phyloP scores from a whole-genome alignment of 192 early-diverging fungal genomes.

The Coemansia asiatica region DNA sequence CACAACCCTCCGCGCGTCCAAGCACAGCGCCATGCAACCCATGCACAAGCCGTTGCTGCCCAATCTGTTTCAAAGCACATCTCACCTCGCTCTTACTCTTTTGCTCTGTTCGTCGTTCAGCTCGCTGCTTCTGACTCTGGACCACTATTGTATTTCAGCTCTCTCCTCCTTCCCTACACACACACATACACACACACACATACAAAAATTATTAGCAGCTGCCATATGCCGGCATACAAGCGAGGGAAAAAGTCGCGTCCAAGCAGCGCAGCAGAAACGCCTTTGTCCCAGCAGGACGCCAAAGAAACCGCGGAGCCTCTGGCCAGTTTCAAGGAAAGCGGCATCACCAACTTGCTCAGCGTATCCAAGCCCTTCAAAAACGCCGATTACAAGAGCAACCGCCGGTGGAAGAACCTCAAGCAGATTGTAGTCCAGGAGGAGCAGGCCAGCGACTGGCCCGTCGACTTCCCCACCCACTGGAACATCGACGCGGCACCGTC shows the following conservation, averaged over 20 bases:
- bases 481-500: constrained; percentile 84
- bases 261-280: constrained; percentile 49
- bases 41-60: too few relatives aligned
- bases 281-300: constrained; percentile 15
- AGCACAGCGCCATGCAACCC: neutral
- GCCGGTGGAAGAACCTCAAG: constrained; percentile 78
- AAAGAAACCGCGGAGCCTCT: constrained; percentile 35
- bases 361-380: constrained; percentile 76
- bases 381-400: constrained; percentile 60
- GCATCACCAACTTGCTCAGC: constrained; percentile 44
- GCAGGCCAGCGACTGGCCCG: constrained; percentile 52
- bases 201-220: neutral
- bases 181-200: neutral
- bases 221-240: constrained; percentile 36
- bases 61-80: neutral
- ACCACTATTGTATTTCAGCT: neutral
- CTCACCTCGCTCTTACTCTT: neutral
- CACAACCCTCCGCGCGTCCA: constrained; percentile 1
- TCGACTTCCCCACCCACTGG: constrained; percentile 73
- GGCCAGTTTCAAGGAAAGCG: constrained; percentile 33
- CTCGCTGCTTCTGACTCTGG: neutral
- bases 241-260: constrained; percentile 50
- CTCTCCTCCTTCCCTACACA: neutral
- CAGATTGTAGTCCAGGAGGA: constrained; percentile 78
- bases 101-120: neutral